A percentile compares a stretch with the other conserved stretches of the same genome.
These are phyloP conservation scores for Pisolithus orientalis DNA, from an alignment of 768 basidiomycete species.

Conservation along the genomic window DNA sequence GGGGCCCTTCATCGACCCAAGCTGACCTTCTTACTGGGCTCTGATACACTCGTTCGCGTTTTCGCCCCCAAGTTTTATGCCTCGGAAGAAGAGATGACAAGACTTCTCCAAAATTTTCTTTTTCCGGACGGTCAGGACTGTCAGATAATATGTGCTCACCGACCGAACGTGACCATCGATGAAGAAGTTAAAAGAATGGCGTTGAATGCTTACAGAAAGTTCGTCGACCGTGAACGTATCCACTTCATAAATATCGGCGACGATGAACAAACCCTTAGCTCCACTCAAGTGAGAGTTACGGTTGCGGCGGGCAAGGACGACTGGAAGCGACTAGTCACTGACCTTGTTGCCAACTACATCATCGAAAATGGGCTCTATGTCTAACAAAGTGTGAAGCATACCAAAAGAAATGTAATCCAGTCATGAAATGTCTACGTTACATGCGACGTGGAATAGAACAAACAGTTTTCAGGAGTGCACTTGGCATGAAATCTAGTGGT, in stretches of 20 bases:
- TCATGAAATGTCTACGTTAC: constrained; percentile 3
- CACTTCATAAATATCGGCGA: constrained; percentile 56
- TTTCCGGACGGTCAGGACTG: constrained; percentile 49
- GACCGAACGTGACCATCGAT: constrained; percentile 28
- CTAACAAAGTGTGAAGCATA: not conserved
- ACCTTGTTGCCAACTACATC: constrained; percentile 47
- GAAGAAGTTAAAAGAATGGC: constrained; percentile 24
- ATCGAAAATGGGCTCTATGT: constrained; percentile 40
- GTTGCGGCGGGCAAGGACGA: constrained; percentile 13
- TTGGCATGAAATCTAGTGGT: constrained; percentile 1
- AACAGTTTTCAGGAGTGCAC: constrained; percentile 2
- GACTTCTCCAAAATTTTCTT: constrained; percentile 53
- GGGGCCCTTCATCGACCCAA: constrained; percentile 24
- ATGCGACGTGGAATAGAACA: not conserved
- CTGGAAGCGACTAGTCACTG: constrained; percentile 47
- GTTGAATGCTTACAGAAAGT: constrained; percentile 37
- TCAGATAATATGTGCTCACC: constrained; percentile 59
- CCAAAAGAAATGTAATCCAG: constrained; percentile 10
- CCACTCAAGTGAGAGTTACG: constrained; percentile 52
- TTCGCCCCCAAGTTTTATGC: constrained; percentile 72
- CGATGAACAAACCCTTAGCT: constrained; percentile 55
- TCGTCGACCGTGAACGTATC: constrained; percentile 47
- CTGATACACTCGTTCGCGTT: constrained; percentile 81
- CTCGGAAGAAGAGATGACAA: constrained; percentile 45
- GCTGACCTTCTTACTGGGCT: constrained; percentile 71